These are phyloP conservation scores for Nicotiana noctiflora DNA, from an alignment of 257 asterid species.

Conservation along the genomic window DNA sequence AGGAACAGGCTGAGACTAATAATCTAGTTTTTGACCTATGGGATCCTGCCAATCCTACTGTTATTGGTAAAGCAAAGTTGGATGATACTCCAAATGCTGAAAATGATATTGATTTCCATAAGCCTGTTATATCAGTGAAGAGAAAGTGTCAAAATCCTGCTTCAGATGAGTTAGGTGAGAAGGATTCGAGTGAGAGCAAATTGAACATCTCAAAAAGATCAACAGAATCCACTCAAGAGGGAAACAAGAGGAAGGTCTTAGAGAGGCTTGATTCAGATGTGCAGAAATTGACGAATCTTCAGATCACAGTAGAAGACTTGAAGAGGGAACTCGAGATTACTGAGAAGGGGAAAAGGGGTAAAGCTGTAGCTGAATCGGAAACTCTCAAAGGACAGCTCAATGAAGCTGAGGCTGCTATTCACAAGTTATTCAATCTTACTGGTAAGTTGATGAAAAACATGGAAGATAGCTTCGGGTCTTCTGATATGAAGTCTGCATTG, in stretches of 20 bases:
- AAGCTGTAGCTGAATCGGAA: slow-evolving; percentile 69
- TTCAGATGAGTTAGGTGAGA: slow-evolving; percentile 30
- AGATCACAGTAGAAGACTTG: slow-evolving; percentile 72
- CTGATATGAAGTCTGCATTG: slow-evolving; percentile 45
- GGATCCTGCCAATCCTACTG: slow-evolving; percentile 28
- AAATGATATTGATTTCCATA: slow-evolving; percentile 17
- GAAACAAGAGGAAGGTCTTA: slow-evolving; percentile 60
- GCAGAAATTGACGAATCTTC: slow-evolving; percentile 80
- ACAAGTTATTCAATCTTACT: slow-evolving; percentile 66
- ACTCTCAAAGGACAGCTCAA: slow-evolving; percentile 70
- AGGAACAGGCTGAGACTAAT: slow-evolving; percentile 34
- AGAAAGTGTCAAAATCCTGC: slow-evolving; percentile 31
- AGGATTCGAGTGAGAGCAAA: slow-evolving; percentile 53
- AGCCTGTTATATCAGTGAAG: slow-evolving; percentile 40
- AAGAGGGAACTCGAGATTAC: slow-evolving; percentile 66
- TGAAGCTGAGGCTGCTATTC: slow-evolving; percentile 62
- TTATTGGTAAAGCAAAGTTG: slow-evolving; percentile 21
- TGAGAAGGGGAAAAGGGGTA: slow-evolving; percentile 71
- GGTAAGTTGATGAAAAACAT: slow-evolving; percentile 55
- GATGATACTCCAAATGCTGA: slow-evolving; percentile 21
- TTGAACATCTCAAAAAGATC: slow-evolving; percentile 52
- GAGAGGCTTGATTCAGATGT: slow-evolving; percentile 85
- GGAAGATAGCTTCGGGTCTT: slow-evolving; percentile 37
- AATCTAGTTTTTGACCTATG: slow-evolving; percentile 37
- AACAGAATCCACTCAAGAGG: slow-evolving; percentile 50